Evolutionary conservation across 2,329 filamentous ascomycete genomes (phyloP).

Genomic region (Colletotrichum higginsianum): DNA sequence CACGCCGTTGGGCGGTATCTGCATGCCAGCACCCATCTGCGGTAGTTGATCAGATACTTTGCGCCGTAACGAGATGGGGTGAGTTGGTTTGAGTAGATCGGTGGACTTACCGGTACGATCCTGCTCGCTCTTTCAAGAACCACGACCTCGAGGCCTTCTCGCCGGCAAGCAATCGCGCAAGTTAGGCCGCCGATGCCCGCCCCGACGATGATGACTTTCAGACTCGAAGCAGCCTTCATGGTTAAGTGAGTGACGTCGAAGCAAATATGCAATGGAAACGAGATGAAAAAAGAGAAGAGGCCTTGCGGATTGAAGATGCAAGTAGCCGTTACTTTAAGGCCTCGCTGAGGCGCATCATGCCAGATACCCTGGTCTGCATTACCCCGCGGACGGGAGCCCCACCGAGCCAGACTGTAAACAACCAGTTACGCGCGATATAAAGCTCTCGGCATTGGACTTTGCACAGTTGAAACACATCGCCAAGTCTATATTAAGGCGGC

Average conservation of each 20-base stretch:
- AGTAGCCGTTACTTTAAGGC: not conserved
- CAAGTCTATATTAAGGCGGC: too few species aligned
- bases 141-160: conserved; percentile 34
- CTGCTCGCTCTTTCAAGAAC: conserved; percentile 38
- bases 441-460: not conserved
- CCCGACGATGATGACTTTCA: conserved; percentile 37
- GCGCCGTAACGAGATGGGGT: too few species aligned
- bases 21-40: conserved; percentile 38
- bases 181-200: conserved; percentile 38
- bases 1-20: conserved; percentile 31
- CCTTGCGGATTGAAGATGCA: not conserved
- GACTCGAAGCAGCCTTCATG: not conserved
- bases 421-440: not conserved
- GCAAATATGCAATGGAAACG: not conserved
- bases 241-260: too few species aligned
- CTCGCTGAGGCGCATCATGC: conserved; percentile 1
- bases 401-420: not conserved
- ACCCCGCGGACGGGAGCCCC: not conserved
- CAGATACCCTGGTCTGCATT: not conserved
- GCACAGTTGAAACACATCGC: too few species aligned
- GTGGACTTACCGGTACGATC: conserved; percentile 21
- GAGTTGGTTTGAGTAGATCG: too few species aligned
- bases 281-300: not conserved
- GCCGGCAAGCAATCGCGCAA: conserved; percentile 35
- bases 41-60: not conserved